Conservation (phyloP, 345 rosid genomes). For the Excoecaria agallocha region DNA sequence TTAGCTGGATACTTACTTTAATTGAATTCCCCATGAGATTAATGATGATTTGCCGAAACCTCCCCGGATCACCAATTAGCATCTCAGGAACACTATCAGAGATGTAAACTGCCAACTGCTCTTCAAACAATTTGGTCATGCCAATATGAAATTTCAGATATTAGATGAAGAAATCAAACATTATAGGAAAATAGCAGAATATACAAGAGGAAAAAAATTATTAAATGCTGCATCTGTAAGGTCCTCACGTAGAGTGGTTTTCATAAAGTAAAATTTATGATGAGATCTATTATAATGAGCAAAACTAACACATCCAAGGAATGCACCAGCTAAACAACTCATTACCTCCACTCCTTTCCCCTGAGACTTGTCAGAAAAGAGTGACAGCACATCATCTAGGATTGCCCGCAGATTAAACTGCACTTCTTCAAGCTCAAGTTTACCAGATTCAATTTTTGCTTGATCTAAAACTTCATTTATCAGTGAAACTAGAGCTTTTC, state of each 20-base stretch:
- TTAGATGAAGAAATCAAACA: slow-evolving; percentile 8
- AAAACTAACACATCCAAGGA: not conserved
- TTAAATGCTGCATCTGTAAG: not conserved
- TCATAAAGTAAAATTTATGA: not conserved
- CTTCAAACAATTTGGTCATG: slow-evolving; percentile 20
- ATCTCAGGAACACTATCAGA: slow-evolving; percentile 79
- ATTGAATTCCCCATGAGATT: slow-evolving; percentile 96
- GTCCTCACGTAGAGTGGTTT: not conserved
- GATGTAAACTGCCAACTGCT: slow-evolving; percentile 86
- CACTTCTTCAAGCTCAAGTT: slow-evolving; percentile 90
- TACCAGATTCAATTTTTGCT: slow-evolving; percentile 95
- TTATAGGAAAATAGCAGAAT: not conserved
- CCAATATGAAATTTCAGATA: slow-evolving; percentile 17
- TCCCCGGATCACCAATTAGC: slow-evolving; percentile 88
- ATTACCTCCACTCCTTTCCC: slow-evolving; percentile 89
- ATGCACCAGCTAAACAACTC: not conserved
- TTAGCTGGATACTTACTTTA: slow-evolving; percentile 51
- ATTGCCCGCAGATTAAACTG: slow-evolving; percentile 73
- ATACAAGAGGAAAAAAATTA: not conserved
- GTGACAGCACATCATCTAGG: slow-evolving; percentile 89
- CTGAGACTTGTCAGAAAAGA: slow-evolving; percentile 85
- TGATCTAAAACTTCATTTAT: slow-evolving; percentile 93
- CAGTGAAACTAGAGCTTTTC: slow-evolving; percentile 83
- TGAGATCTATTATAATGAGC: too few species aligned
- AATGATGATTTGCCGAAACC: slow-evolving; percentile 89